Evolutionary conservation across 2,329 filamentous ascomycete species (phyloP).

Genomic region (Scorias spongiosa): DNA sequence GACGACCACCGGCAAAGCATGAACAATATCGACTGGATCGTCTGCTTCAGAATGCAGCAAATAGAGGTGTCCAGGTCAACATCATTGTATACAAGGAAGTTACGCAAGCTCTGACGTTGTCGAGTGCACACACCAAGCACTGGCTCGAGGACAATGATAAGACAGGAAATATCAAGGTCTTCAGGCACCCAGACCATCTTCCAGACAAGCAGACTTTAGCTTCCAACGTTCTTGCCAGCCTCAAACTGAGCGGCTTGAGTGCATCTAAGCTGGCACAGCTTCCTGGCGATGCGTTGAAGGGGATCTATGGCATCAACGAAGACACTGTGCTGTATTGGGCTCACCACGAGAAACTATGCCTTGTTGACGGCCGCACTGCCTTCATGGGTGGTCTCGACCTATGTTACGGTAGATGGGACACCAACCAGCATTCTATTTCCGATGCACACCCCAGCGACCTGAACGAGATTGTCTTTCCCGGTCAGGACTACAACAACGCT

Average conservation of each 20-base stretch:
- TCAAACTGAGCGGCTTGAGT: slow-evolving; percentile 40
- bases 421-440: slow-evolving; percentile 64
- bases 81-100: slow-evolving; percentile 85
- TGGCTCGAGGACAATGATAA: slow-evolving; percentile 52
- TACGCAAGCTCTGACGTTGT: slow-evolving; percentile 37
- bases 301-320: slow-evolving; percentile 66
- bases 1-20: slow-evolving; percentile 66
- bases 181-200: slow-evolving; percentile 77
- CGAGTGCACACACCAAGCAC: slow-evolving; percentile 63
- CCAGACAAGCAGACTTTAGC: slow-evolving; percentile 56
- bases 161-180: slow-evolving; percentile 74
- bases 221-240: slow-evolving; percentile 39
- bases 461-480: slow-evolving; percentile 64
- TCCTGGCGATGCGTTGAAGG: slow-evolving; percentile 57
- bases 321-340: slow-evolving; percentile 82
- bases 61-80: slow-evolving; percentile 70
- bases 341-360: slow-evolving; percentile 79
- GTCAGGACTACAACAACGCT: slow-evolving; percentile 88
- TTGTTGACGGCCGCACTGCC: slow-evolving; percentile 62
- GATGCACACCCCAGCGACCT: slow-evolving; percentile 70
- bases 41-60: slow-evolving; percentile 66
- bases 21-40: slow-evolving; percentile 72
- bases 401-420: slow-evolving; percentile 79
- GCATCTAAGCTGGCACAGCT: slow-evolving; percentile 45
- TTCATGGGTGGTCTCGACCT: slow-evolving; percentile 90